These are phyloP conservation scores for Ophiocordyceps sinensis DNA, from an alignment of 2,329 filamentous ascomycete genomes.

Conservation along the genomic window DNA sequence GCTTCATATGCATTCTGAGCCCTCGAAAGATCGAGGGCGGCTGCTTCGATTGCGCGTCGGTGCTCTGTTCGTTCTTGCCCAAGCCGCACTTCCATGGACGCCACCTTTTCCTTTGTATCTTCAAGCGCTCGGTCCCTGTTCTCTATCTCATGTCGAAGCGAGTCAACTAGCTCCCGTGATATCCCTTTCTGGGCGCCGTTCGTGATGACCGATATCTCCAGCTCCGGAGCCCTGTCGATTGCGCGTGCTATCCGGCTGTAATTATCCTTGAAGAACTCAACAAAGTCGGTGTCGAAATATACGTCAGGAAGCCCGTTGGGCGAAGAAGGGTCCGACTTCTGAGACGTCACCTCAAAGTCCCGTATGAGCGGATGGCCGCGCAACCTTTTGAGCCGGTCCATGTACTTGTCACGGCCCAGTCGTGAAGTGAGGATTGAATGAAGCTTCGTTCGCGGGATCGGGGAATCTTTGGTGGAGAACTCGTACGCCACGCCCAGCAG, in stretches of 20 bases:
- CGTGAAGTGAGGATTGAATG: slow-evolving; percentile 64
- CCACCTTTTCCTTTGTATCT: slow-evolving; percentile 28
- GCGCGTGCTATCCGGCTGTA: slow-evolving; percentile 73
- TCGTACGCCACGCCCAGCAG: slow-evolving; percentile 85
- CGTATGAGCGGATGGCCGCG: slow-evolving; percentile 66
- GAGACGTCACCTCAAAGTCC: slow-evolving; percentile 77
- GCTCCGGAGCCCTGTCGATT: slow-evolving; percentile 78
- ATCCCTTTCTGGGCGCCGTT: slow-evolving; percentile 79
- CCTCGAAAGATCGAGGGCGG: slow-evolving; percentile 10
- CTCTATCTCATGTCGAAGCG: slow-evolving; percentile 60
- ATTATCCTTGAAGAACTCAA: slow-evolving; percentile 93
- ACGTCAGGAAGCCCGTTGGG: slow-evolving; percentile 54
- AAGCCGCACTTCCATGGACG: slow-evolving; percentile 36
- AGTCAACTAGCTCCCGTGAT: slow-evolving; percentile 85
- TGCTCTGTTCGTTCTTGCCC: slow-evolving; percentile 64
- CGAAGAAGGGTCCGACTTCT: slow-evolving; percentile 40
- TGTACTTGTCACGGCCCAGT: slow-evolving; percentile 75
- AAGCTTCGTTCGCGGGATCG: slow-evolving; percentile 66
- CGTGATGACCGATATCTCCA: slow-evolving; percentile 68
- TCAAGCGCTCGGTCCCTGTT: slow-evolving; percentile 47
- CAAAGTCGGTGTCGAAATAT: slow-evolving; percentile 72
- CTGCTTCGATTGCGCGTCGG: slow-evolving; percentile 46
- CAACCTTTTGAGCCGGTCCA: slow-evolving; percentile 65
- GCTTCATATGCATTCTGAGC: slow-evolving; percentile 16
- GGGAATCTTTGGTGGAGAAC: slow-evolving; percentile 94